Conservation (phyloP, 768 basidiomycete species). For the Boletus reticulatus region DNA sequence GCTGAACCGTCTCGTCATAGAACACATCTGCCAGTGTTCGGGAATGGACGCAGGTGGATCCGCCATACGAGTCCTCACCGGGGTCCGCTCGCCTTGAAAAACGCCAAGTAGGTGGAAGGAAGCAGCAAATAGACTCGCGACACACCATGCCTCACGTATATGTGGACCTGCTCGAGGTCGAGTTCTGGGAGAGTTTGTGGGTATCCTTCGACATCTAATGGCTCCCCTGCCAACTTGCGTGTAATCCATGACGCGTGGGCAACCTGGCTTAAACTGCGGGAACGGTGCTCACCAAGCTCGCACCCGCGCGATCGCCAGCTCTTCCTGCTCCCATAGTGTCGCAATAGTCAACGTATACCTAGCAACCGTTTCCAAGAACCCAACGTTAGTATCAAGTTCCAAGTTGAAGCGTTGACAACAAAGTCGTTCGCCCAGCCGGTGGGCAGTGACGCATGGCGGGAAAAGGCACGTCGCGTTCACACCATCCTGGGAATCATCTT, state of each 20-base stretch:
- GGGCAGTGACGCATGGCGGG: too few relatives aligned
- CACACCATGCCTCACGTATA: slow-evolving; percentile 75
- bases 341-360: too few relatives aligned
- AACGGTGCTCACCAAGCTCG: slow-evolving; percentile 11
- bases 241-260: not conserved
- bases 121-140: not conserved
- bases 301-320: not conserved
- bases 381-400: not conserved
- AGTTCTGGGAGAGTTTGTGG: slow-evolving; percentile 55
- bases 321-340: too few relatives aligned
- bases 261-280: not conserved
- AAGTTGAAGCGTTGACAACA: not conserved
- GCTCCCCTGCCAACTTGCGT: slow-evolving; percentile 36
- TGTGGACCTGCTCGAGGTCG: slow-evolving; percentile 66
- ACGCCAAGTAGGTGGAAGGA: not conserved
- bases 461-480: not conserved
- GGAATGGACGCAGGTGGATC: slow-evolving; percentile 64
- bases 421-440: not conserved
- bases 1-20: slow-evolving; percentile 48
- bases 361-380: too few relatives aligned
- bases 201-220: slow-evolving; percentile 61
- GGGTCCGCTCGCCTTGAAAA: slow-evolving; percentile 67
- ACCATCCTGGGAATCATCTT: slow-evolving; percentile 6
- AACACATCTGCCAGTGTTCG: slow-evolving; percentile 68
- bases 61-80: slow-evolving; percentile 65